These are phyloP conservation scores for Pleurostoma richardsiae DNA, from an alignment of 2,329 filamentous ascomycete genomes.

Conservation along the genomic window DNA sequence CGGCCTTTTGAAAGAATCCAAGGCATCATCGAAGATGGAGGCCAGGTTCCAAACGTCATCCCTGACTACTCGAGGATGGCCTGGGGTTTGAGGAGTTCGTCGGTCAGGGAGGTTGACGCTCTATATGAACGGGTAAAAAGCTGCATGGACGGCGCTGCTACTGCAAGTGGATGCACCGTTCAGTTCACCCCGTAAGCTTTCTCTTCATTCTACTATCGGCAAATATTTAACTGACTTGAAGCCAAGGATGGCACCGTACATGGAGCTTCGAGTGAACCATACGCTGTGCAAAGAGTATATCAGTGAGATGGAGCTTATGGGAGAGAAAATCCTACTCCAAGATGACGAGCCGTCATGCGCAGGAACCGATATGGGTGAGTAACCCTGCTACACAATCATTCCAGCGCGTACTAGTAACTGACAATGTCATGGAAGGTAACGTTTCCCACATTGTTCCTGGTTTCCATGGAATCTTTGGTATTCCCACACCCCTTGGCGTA, in stretches of 20 bases:
- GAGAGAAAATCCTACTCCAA: background rate
- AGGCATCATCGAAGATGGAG: background rate
- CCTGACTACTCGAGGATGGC: conserved; percentile 1
- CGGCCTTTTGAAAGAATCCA: background rate
- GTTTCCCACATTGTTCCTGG: background rate
- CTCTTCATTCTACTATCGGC: background rate
- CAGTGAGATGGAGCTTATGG: background rate
- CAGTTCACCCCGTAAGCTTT: background rate
- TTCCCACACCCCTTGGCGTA: background rate
- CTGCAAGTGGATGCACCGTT: background rate
- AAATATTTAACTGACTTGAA: background rate
- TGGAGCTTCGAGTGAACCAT: background rate
- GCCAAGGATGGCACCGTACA: background rate
- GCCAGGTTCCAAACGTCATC: background rate
- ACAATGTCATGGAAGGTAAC: background rate
- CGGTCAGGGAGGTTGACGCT: background rate
- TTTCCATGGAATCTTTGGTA: background rate
- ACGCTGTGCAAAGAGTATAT: background rate
- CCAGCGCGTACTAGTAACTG: background rate
- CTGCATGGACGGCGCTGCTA: background rate
- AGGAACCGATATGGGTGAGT: conserved; percentile 1
- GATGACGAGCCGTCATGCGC: background rate
- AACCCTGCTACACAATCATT: background rate
- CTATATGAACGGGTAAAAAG: background rate
- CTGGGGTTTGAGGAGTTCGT: background rate